Base-by-base conservation (phyloP, 2,329 filamentous ascomycete species). In the Monilinia aucupariae region DNA sequence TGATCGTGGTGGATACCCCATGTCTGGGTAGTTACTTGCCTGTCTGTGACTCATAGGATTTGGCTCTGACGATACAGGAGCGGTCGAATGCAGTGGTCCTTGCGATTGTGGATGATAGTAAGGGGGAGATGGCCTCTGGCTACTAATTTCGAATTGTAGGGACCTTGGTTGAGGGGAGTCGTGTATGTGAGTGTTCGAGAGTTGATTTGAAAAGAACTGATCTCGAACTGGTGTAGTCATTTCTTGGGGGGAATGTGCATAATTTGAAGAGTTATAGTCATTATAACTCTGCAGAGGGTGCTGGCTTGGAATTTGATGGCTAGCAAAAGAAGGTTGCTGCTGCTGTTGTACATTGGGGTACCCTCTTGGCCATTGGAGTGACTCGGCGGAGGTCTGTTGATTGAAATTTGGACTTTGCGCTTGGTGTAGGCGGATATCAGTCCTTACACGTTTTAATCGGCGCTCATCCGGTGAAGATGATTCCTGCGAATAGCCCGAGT, bases 171-270 rank as follows among this genome's bases (percentile, higher is more conserved):
- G 61, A 30, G 61, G 54, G 22, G 53, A 52, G 47, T 51, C 48
- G 41, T 58, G 32, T 32, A 63, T 25, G 37, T 63, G 61, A 17
- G 61, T 63, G 34, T 45, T 59, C 12, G 53, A 51, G 37, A 63
- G 41, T 41, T 58, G 53, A 6, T 32, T 30, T 25, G 61, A 58
- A 37, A 63, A 63, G 45, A 49, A 51, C 22, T 63, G 61, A 37
- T 63, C 61, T 37, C 61, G 61, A 37, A 59, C 45, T 2, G 61
- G 54, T 25, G 53, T 63, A 50, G 53, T 63, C 51, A 59, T 37
- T 30, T 51, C 37, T 51, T 59, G 53, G 22, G 61, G 61, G 32
- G 61, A 63, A 34, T 59, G 61, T 25, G 61, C 54, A 51, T 63
- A 63, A 39, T 62, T 62, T 4, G 60, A 62, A 17, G 39, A 56